Percentiles rank a stretch among this genome's conserved stretches.
Evolutionary conservation across 2,329 filamentous ascomycete species (phyloP).

Genomic region (Fusarium denticulatum): DNA sequence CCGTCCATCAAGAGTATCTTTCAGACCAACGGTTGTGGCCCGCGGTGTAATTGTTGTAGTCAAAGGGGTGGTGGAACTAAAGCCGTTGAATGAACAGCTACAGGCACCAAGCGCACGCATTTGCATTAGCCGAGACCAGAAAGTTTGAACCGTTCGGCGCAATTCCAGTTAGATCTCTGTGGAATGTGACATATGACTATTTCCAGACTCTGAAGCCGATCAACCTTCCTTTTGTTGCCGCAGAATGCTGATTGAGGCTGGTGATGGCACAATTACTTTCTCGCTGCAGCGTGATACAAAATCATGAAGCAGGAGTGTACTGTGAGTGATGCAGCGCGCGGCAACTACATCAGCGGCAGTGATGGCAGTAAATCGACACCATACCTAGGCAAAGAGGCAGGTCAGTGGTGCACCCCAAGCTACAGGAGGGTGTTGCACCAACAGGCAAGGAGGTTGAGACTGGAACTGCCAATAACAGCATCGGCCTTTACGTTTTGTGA

Average conservation of each 20-base stretch:
- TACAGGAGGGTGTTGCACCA: conserved; percentile 29
- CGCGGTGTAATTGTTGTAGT: conserved; percentile 32
- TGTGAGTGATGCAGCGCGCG: conserved; percentile 10
- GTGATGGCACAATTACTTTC: conserved; percentile 17
- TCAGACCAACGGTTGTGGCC: conserved; percentile 28
- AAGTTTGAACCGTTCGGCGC: conserved; percentile 31
- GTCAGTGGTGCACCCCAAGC: conserved; percentile 23
- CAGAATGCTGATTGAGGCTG: conserved; percentile 19
- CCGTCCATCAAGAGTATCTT: conserved; percentile 39
- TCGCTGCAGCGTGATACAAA: conserved; percentile 31
- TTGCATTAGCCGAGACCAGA: conserved; percentile 21
- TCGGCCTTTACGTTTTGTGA: background rate
- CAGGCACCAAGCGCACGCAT: conserved; percentile 29
- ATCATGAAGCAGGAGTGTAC: background rate
- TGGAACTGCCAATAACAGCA: conserved; percentile 28
- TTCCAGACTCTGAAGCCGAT: conserved; percentile 48
- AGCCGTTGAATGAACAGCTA: conserved; percentile 32
- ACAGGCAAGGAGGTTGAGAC: conserved; percentile 10
- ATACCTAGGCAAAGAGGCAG: conserved; percentile 22
- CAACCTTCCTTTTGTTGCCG: conserved; percentile 19
- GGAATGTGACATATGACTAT: conserved; percentile 59
- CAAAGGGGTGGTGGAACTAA: conserved; percentile 39
- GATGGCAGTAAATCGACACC: conserved; percentile 14
- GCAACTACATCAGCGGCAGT: conserved; percentile 8
- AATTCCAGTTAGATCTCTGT: conserved; percentile 57